Evolutionary conservation across 768 basidiomycete genomes (phyloP).

Genomic region (Collybia nuda): DNA sequence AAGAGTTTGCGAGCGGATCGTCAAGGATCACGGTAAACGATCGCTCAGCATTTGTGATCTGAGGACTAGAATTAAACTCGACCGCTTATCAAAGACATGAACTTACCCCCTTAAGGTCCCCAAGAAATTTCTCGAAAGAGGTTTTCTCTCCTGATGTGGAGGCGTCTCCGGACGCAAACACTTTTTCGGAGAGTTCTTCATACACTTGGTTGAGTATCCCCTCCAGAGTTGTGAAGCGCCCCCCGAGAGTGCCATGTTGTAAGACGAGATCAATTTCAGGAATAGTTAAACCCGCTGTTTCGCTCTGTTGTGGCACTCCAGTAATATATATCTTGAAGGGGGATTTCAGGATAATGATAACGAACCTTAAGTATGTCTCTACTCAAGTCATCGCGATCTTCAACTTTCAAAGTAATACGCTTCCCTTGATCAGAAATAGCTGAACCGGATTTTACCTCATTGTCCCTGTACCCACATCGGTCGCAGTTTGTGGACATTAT

Average conservation of each 20-base stretch:
- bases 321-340: not conserved
- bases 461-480: conserved; percentile 92
- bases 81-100: not conserved
- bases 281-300: conserved; percentile 85
- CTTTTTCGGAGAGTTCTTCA: conserved; percentile 90
- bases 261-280: conserved; percentile 95
- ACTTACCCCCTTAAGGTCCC: conserved; percentile 69
- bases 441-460: conserved; percentile 93
- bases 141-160: conserved; percentile 42
- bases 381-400: conserved; percentile 89
- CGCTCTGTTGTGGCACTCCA: conserved; percentile 60
- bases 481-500: conserved; percentile 91
- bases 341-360: not conserved
- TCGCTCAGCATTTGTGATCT: conserved; percentile 77
- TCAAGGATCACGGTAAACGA: conserved; percentile 94
- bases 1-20: conserved; percentile 94
- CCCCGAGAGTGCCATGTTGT: conserved; percentile 91
- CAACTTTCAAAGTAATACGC: conserved; percentile 83
- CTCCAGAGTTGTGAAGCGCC: conserved; percentile 96
- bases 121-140: conserved; percentile 77
- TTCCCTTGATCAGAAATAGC: conserved; percentile 90
- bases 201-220: conserved; percentile 93
- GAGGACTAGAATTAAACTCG: conserved; percentile 5
- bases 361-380: conserved; percentile 91
- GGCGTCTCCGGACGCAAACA: conserved; percentile 75